Conservation (phyloP, 768 basidiomycete species). For the Podaxis carcinomalis region DNA sequence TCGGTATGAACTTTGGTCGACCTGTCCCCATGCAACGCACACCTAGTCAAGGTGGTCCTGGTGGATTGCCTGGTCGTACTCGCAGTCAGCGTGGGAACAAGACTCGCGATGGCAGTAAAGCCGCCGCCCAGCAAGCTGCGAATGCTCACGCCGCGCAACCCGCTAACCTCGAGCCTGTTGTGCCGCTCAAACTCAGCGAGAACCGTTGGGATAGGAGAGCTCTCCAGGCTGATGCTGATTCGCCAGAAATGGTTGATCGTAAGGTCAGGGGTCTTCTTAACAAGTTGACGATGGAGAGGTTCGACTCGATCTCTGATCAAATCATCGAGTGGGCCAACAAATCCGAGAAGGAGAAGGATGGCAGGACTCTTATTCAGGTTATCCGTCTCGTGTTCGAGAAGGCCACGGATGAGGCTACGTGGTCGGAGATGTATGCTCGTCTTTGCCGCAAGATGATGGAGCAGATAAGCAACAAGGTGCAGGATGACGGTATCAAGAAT, state of each 20-base stretch:
- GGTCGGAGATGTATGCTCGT: slow-evolving; percentile 97
- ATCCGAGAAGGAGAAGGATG: slow-evolving; percentile 88
- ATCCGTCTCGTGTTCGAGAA: slow-evolving; percentile 96
- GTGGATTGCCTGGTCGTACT: slow-evolving; percentile 51
- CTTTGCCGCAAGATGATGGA: slow-evolving; percentile 96
- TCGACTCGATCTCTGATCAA: slow-evolving; percentile 93
- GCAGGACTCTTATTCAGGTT: slow-evolving; percentile 91
- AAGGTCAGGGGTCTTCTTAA: slow-evolving; percentile 91
- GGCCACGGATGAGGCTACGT: slow-evolving; percentile 92
- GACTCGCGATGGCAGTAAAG: slow-evolving; percentile 54
- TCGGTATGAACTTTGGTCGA: slow-evolving; percentile 49
- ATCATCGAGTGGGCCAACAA: slow-evolving; percentile 95
- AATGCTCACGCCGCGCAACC: slow-evolving; percentile 9
- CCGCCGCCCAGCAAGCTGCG: slow-evolving; percentile 29
- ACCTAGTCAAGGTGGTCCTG: slow-evolving; percentile 58
- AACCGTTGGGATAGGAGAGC: slow-evolving; percentile 80
- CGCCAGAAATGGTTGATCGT: slow-evolving; percentile 84
- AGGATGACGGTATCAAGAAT: slow-evolving; percentile 83
- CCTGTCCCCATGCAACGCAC: slow-evolving; percentile 65
- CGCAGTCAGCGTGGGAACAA: slow-evolving; percentile 85
- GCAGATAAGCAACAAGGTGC: slow-evolving; percentile 80
- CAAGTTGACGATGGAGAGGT: slow-evolving; percentile 95
- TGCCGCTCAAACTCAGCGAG: slow-evolving; percentile 70
- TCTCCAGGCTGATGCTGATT: slow-evolving; percentile 49
- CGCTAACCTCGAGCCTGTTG: slow-evolving; percentile 57